A percentile compares a stretch with the other conserved stretches of the same genome.
phyloP scores from a whole-genome alignment of 495 filamentous ascomycete species.

The Podospora pseudoanserina region DNA sequence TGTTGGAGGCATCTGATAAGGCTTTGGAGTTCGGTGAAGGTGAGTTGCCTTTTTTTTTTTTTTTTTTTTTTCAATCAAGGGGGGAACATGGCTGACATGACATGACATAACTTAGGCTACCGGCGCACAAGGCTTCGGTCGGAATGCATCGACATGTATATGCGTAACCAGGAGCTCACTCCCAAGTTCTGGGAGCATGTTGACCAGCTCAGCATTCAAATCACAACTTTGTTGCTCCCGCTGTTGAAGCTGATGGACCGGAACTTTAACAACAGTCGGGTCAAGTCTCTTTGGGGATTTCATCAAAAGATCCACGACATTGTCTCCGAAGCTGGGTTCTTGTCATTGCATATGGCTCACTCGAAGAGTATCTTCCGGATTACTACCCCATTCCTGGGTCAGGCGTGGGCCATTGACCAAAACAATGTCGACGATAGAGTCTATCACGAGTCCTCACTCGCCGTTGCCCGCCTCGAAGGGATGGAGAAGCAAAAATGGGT shows the following conservation, averaged over 20 bases:
- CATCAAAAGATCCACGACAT: slow-evolving; percentile 47
- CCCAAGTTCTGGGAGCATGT: slow-evolving; percentile 40
- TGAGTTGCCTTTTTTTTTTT: slow-evolving; percentile 19
- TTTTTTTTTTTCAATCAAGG: not conserved
- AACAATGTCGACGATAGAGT: slow-evolving; percentile 31
- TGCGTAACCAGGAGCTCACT: slow-evolving; percentile 33
- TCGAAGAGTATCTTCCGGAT: slow-evolving; percentile 47
- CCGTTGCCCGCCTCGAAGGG: slow-evolving; percentile 1
- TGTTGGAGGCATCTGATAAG: slow-evolving; percentile 37
- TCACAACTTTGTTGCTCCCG: slow-evolving; percentile 40
- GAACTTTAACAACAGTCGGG: slow-evolving; percentile 18
- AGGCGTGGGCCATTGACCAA: slow-evolving; percentile 38
- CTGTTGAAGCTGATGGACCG: slow-evolving; percentile 36
- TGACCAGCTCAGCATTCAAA: slow-evolving; percentile 39
- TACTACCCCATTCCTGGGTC: slow-evolving; percentile 36
- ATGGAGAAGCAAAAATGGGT: not conserved
- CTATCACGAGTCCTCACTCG: slow-evolving; percentile 32
- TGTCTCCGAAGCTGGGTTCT: slow-evolving; percentile 41
- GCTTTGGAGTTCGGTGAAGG: slow-evolving; percentile 38
- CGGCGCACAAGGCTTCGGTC: slow-evolving; percentile 38
- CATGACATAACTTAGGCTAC: slow-evolving; percentile 33
- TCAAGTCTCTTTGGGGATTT: slow-evolving; percentile 18
- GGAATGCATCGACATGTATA: slow-evolving; percentile 25
- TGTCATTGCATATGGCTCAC: slow-evolving; percentile 42
- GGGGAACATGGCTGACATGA: not conserved